A percentile compares a stretch with the other conserved stretches of the same genome.
These are phyloP conservation scores for Phyllosticta citriasiana DNA, from an alignment of 2,329 filamentous ascomycete species.

Conservation along the genomic window DNA sequence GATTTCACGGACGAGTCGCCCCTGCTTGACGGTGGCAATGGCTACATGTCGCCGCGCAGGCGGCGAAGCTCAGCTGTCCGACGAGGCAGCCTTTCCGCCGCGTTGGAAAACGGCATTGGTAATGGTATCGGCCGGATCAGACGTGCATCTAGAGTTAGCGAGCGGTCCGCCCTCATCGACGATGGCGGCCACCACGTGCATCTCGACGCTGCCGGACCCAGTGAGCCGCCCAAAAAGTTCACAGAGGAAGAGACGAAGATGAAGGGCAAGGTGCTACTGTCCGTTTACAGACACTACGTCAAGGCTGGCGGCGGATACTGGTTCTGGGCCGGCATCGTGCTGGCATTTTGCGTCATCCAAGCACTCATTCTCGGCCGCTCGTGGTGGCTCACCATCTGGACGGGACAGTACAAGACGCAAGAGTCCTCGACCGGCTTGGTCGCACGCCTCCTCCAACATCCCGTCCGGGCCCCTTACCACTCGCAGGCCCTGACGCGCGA, in stretches of 20 bases:
- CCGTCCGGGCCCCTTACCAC: constrained; percentile 1
- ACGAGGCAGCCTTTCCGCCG: neutral
- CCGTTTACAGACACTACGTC: constrained; percentile 60
- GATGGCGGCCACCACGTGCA: constrained; percentile 19
- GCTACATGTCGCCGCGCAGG: constrained; percentile 29
- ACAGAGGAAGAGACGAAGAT: constrained; percentile 67
- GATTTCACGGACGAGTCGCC: constrained; percentile 25
- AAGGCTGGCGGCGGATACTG: constrained; percentile 52
- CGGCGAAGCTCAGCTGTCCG: constrained; percentile 5
- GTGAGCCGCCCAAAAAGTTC: constrained; percentile 52
- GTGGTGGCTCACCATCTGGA: constrained; percentile 57
- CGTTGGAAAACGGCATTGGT: neutral
- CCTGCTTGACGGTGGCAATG: constrained; percentile 16
- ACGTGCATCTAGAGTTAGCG: constrained; percentile 6
- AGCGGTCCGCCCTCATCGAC: constrained; percentile 9
- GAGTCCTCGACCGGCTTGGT: neutral
- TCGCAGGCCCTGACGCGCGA: neutral
- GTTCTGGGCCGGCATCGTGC: constrained; percentile 47
- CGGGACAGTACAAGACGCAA: constrained; percentile 11
- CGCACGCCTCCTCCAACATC: constrained; percentile 1
- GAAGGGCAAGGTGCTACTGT: constrained; percentile 55
- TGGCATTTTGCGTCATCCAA: constrained; percentile 48
- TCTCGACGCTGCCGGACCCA: constrained; percentile 21
- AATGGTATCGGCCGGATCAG: neutral
- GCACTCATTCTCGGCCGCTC: constrained; percentile 43